These are phyloP conservation scores for Colletotrichum musicola DNA, from an alignment of 2,329 filamentous ascomycete species.

Conservation along the genomic window DNA sequence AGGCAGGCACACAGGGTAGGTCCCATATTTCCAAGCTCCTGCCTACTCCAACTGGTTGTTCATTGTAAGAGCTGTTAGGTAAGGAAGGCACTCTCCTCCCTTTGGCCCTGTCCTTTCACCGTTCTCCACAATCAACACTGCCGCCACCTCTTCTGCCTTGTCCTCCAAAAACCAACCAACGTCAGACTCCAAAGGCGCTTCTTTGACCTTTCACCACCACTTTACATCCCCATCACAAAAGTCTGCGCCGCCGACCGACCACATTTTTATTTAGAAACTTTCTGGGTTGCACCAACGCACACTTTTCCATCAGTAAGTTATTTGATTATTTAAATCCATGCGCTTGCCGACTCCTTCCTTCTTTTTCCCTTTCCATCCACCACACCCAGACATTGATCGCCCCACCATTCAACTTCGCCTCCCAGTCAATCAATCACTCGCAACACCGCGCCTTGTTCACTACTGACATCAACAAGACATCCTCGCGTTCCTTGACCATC, in stretches of 20 bases:
- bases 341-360: too few relatives aligned
- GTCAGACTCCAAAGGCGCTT: conserved; percentile 27
- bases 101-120: conserved; percentile 6
- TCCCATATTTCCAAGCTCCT: neutral
- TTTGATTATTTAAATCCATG: too few relatives aligned
- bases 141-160: neutral
- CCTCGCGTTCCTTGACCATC: conserved; percentile 16
- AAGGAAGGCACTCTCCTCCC: conserved; percentile 18
- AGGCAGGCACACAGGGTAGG: conserved; percentile 12
- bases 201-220: neutral
- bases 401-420: neutral
- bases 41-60: neutral
- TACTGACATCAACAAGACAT: conserved; percentile 4
- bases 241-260: too few relatives aligned
- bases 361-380: neutral
- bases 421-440: too few relatives aligned
- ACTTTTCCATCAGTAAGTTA: too few relatives aligned
- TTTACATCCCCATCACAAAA: neutral
- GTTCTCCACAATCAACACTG: conserved; percentile 21
- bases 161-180: conserved; percentile 22
- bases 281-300: too few relatives aligned
- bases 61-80: neutral
- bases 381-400: neutral
- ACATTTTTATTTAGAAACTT: too few relatives aligned
- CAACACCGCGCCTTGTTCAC: conserved; percentile 4